A percentile compares a stretch with the other conserved stretches of the same genome.
Conservation (phyloP, 192 early-diverging fungal species). For the Thoreauomyces humboldtii region DNA sequence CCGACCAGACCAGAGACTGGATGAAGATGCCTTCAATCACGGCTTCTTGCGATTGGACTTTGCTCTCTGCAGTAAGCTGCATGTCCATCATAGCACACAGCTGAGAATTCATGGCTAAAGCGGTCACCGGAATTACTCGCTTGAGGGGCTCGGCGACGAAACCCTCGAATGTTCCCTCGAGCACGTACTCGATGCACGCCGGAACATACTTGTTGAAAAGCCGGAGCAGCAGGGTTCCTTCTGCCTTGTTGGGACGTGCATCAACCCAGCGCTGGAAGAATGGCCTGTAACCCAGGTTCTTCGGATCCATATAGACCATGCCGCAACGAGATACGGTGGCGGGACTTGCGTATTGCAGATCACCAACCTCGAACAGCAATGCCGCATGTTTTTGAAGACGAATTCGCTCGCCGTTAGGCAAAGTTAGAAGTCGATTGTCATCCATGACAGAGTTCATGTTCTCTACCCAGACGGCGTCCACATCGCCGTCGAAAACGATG, state of each 20-base stretch:
- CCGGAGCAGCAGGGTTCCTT: conserved; percentile 44
- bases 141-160: conserved; percentile 51
- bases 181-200: conserved; percentile 45
- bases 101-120: conserved; percentile 50
- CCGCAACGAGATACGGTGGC: conserved; percentile 62
- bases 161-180: conserved; percentile 57
- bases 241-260: conserved; percentile 45
- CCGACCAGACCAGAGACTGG: conserved; percentile 54
- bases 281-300: conserved; percentile 58
- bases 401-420: conserved; percentile 62
- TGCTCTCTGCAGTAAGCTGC: conserved; percentile 50
- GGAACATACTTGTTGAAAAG: conserved; percentile 54
- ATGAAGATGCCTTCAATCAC: conserved; percentile 57
- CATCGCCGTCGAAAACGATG: conserved; percentile 64
- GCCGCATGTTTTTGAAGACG: conserved; percentile 57
- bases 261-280: conserved; percentile 55
- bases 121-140: conserved; percentile 54
- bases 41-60: conserved; percentile 40
- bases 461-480: conserved; percentile 63
- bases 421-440: conserved; percentile 57
- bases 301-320: conserved; percentile 67
- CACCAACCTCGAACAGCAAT: conserved; percentile 60
- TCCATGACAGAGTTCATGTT: conserved; percentile 71
- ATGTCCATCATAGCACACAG: conserved; percentile 52
- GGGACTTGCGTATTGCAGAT: conserved; percentile 61